These are phyloP conservation scores for Neopestalotiopsis rosae DNA, from an alignment of 2,329 filamentous ascomycete species.

Conservation along the genomic window DNA sequence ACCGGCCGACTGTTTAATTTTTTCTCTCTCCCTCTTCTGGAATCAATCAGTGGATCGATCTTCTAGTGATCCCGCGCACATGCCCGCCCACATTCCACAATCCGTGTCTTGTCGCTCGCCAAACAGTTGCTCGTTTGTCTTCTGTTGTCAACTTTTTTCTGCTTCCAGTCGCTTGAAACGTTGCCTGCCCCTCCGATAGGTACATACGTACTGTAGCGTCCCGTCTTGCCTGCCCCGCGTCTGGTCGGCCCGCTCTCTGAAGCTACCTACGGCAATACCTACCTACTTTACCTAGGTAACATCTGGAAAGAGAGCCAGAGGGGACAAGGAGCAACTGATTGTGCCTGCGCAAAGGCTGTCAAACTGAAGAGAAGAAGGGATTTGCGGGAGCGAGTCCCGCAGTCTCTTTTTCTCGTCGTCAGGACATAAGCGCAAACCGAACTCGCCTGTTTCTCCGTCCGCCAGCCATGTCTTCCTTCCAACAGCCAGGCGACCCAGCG, in stretches of 20 bases:
- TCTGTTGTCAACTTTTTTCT: background rate
- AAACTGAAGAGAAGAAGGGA: too few species aligned
- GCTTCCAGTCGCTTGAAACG: background rate
- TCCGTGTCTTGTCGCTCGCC: background rate
- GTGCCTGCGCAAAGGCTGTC: too few species aligned
- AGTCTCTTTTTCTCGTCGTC: background rate
- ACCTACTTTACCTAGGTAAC: too few species aligned
- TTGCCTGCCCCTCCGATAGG: background rate
- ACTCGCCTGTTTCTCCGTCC: background rate
- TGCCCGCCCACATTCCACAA: background rate
- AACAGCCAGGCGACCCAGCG: background rate
- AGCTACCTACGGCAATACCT: too few species aligned
- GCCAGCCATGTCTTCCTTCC: conserved; percentile 11
- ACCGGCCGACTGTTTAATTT: background rate
- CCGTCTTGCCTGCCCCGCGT: too few species aligned
- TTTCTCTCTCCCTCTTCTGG: background rate
- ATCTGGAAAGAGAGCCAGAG: too few species aligned
- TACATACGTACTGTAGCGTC: too few species aligned
- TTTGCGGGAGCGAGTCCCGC: too few species aligned
- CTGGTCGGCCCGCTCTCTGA: too few species aligned
- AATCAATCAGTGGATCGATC: background rate
- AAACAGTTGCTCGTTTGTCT: background rate
- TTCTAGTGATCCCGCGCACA: background rate
- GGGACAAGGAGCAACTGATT: too few species aligned
- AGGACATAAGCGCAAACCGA: background rate